Percentiles rank a stretch among this genome's conserved stretches.
These are phyloP conservation scores for Prunus campanulata DNA, from an alignment of 306 rosid species.

Conservation along the genomic window DNA sequence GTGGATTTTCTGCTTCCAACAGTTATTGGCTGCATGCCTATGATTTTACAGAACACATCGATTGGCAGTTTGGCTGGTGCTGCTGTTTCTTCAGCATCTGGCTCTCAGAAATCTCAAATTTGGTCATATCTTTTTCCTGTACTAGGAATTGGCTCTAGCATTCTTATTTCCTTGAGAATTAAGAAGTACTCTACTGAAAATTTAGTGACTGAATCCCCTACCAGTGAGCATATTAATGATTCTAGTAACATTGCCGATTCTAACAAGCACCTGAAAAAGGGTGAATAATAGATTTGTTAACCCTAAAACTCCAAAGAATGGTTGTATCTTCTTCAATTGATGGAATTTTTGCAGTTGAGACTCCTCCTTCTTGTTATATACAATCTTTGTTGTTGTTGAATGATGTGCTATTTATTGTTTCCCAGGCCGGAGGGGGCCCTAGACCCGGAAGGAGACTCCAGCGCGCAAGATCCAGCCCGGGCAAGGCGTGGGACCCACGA, in stretches of 20 bases:
- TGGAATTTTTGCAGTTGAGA: neutral
- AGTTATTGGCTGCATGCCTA: slow-evolving; percentile 74
- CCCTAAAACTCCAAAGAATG: neutral
- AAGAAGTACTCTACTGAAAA: slow-evolving; percentile 66
- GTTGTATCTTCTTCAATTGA: neutral
- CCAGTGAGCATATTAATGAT: slow-evolving; percentile 8
- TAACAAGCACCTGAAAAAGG: slow-evolving; percentile 18
- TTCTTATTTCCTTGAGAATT: slow-evolving; percentile 80
- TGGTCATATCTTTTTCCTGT: slow-evolving; percentile 80
- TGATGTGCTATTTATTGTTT: neutral
- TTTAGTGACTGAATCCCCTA: slow-evolving; percentile 32
- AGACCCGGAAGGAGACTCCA: too few species aligned
- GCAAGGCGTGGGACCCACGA: too few species aligned
- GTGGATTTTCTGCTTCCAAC: slow-evolving; percentile 90
- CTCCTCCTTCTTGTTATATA: neutral
- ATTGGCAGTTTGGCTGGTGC: slow-evolving; percentile 97
- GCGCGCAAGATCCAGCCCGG: too few species aligned
- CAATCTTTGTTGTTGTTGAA: neutral
- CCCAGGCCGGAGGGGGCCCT: too few species aligned
- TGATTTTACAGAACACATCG: slow-evolving; percentile 93
- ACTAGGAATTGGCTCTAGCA: slow-evolving; percentile 70
- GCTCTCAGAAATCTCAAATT: slow-evolving; percentile 53
- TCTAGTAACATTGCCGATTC: slow-evolving; percentile 12
- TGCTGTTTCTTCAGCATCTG: slow-evolving; percentile 72
- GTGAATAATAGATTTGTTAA: neutral